phyloP scores from a whole-genome alignment of 2,329 filamentous ascomycete species.

The Penicillium sp. region DNA sequence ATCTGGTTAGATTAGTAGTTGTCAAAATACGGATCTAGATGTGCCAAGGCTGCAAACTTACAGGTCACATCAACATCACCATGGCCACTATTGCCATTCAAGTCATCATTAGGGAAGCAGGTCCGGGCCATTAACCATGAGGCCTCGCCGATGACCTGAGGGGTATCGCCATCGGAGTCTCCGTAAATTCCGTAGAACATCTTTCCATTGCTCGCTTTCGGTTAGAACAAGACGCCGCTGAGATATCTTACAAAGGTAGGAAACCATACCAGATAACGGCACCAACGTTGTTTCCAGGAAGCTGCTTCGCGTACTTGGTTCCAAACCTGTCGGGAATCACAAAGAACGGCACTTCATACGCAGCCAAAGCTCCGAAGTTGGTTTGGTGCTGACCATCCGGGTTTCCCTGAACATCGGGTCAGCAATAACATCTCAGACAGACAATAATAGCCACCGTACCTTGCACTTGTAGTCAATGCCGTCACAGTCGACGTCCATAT shows the following conservation, averaged over 20 bases:
- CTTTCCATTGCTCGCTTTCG: constrained; percentile 19
- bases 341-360: constrained; percentile 27
- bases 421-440: background rate
- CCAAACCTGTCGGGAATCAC: constrained; percentile 27
- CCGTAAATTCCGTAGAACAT: constrained; percentile 31
- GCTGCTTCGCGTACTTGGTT: constrained; percentile 10
- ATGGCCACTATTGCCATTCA: constrained; percentile 25
- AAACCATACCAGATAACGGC: constrained; percentile 25
- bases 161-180: constrained; percentile 24
- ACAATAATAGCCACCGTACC: constrained; percentile 3
- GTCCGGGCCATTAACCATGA: constrained; percentile 31
- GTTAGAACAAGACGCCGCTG: background rate
- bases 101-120: constrained; percentile 25
- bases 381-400: constrained; percentile 21
- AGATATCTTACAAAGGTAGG: too few species aligned
- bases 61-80: constrained; percentile 25
- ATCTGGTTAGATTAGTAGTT: constrained; percentile 11
- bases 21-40: too few species aligned
- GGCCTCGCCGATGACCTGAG: constrained; percentile 27
- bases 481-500: constrained; percentile 31
- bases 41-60: constrained; percentile 4
- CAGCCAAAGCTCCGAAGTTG: constrained; percentile 25
- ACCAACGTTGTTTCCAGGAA: constrained; percentile 25
- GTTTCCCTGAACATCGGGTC: constrained; percentile 19
- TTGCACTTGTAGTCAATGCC: constrained; percentile 23